A percentile compares a stretch with the other conserved stretches of the same genome.
Conservation (phyloP, 2,329 filamentous ascomycete species). For the Fonsecaea pugnacius region DNA sequence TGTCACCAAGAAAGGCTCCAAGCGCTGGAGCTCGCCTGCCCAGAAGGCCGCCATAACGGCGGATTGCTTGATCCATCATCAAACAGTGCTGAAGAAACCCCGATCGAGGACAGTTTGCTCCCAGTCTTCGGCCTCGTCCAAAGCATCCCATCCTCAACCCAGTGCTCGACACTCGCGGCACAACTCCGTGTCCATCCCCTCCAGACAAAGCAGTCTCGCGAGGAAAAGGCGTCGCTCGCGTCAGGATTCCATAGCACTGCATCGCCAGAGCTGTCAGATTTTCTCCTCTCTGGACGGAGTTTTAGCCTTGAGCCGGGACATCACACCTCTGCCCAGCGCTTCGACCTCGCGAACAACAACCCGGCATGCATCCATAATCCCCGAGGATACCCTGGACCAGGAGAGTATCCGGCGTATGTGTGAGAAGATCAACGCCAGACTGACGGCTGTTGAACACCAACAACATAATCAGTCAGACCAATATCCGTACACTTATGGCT, state of each 20-base stretch:
- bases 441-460: neutral
- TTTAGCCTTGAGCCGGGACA: constrained; percentile 25
- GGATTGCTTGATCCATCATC: constrained; percentile 5
- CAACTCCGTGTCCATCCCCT: constrained; percentile 16
- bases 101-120: constrained; percentile 5
- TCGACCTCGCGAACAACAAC: constrained; percentile 22
- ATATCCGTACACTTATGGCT: constrained; percentile 2
- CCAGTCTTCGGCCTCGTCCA: neutral
- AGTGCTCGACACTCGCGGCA: constrained; percentile 13
- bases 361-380: constrained; percentile 24
- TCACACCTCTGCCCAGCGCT: constrained; percentile 25
- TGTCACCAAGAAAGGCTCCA: constrained; percentile 11
- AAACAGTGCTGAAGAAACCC: neutral
- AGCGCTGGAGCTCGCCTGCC: neutral
- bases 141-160: neutral
- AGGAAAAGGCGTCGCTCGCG: constrained; percentile 12
- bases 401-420: constrained; percentile 14
- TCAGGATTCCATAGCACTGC: constrained; percentile 21
- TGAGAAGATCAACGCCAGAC: constrained; percentile 23
- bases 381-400: constrained; percentile 3
- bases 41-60: neutral
- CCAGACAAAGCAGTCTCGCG: constrained; percentile 22
- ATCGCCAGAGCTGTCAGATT: constrained; percentile 27
- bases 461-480: neutral
- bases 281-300: constrained; percentile 31